Percentiles rank a stretch among this genome's conserved stretches.
These are phyloP conservation scores for Colletotrichum zoysiae DNA, from an alignment of 2,329 filamentous ascomycete genomes.

Conservation along the genomic window DNA sequence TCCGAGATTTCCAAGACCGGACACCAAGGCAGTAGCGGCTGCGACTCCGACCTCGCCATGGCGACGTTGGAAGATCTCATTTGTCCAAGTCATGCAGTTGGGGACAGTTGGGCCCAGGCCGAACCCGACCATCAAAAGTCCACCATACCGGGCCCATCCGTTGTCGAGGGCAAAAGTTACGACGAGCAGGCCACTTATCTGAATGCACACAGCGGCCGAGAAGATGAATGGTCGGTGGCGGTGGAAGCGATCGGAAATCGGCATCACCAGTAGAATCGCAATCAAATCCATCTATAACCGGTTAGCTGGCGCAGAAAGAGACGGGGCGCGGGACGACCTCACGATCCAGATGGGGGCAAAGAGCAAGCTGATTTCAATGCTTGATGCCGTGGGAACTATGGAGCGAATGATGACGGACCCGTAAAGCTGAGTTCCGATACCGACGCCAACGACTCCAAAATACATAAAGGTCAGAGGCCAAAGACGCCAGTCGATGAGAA, in stretches of 20 bases:
- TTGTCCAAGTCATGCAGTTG: constrained; percentile 94
- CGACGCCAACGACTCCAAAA: constrained; percentile 93
- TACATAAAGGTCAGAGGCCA: constrained; percentile 93
- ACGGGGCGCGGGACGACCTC: constrained; percentile 53
- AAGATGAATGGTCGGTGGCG: constrained; percentile 85
- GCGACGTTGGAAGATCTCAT: constrained; percentile 88
- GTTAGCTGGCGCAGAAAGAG: constrained; percentile 28
- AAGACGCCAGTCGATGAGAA: constrained; percentile 87
- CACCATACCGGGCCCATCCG: constrained; percentile 88
- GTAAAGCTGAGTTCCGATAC: constrained; percentile 90
- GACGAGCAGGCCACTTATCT: constrained; percentile 84
- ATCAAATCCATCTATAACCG: constrained; percentile 78
- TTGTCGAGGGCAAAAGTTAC: constrained; percentile 79
- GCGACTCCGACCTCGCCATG: constrained; percentile 94
- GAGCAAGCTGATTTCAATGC: constrained; percentile 82
- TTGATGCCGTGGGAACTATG: constrained; percentile 80
- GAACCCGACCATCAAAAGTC: constrained; percentile 90
- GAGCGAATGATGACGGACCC: constrained; percentile 86
- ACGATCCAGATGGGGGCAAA: constrained; percentile 95
- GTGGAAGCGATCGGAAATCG: constrained; percentile 89
- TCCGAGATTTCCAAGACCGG: constrained; percentile 87
- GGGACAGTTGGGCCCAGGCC: constrained; percentile 91
- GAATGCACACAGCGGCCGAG: constrained; percentile 78
- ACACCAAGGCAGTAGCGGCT: constrained; percentile 86
- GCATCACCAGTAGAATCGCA: constrained; percentile 87